A percentile compares a stretch with the other conserved stretches of the same genome.
These are phyloP conservation scores for Termitomyces sp. DNA, from an alignment of 768 basidiomycete species.

Conservation along the genomic window DNA sequence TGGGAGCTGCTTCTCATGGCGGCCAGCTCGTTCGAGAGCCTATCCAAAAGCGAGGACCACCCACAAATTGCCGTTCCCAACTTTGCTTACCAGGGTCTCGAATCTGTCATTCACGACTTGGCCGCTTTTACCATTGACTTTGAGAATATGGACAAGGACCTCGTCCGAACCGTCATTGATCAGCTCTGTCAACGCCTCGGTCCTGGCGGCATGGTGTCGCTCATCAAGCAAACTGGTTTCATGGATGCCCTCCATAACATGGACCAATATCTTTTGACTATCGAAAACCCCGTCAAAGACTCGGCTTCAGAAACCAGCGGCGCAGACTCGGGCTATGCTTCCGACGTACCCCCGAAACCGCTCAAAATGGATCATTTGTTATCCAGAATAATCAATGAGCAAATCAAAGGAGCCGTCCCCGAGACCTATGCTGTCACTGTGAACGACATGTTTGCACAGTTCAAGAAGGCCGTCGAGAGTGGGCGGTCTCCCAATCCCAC, in stretches of 20 bases:
- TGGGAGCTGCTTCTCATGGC: slow-evolving; percentile 43
- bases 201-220: slow-evolving; percentile 16
- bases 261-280: slow-evolving; percentile 12
- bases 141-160: slow-evolving; percentile 16
- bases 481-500: slow-evolving; percentile 46
- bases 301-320: neutral
- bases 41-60: slow-evolving; percentile 14
- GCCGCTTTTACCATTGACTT: slow-evolving; percentile 25
- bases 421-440: slow-evolving; percentile 14
- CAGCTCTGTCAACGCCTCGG: slow-evolving; percentile 19
- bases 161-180: slow-evolving; percentile 22
- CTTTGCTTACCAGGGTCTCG: slow-evolving; percentile 33
- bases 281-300: slow-evolving; percentile 16
- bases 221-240: slow-evolving; percentile 27
- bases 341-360: neutral
- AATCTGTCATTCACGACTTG: slow-evolving; percentile 37
- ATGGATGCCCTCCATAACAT: slow-evolving; percentile 17
- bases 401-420: neutral
- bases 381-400: slow-evolving; percentile 1
- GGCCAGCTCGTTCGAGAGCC: slow-evolving; percentile 29
- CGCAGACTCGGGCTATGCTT: slow-evolving; percentile 11
- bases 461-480: slow-evolving; percentile 37
- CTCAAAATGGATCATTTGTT: slow-evolving; percentile 2
- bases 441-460: slow-evolving; percentile 39
- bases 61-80: slow-evolving; percentile 13